A percentile compares a stretch with the other conserved stretches of the same genome.
phyloP scores from a whole-genome alignment of 805 yeast genomes.

The Debaryomyces hansenii region DNA sequence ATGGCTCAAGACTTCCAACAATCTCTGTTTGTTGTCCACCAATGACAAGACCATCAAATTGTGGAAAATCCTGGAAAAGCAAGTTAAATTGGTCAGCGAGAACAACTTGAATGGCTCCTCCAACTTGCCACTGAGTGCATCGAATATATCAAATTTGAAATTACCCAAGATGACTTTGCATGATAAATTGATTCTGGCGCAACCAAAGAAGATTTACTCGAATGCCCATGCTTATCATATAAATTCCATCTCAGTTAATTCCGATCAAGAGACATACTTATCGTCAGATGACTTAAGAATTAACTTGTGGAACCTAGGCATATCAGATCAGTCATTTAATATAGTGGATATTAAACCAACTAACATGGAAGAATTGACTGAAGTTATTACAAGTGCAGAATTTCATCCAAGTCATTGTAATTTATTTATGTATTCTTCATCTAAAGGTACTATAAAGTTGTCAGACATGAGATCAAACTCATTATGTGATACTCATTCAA shows the following conservation, averaged over 20 bases:
- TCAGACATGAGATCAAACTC: slow-evolving; percentile 97
- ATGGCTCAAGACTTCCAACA: slow-evolving; percentile 88
- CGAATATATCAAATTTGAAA: slow-evolving; percentile 48
- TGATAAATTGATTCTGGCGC: slow-evolving; percentile 92
- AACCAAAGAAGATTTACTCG: slow-evolving; percentile 86
- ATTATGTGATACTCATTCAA: slow-evolving; percentile 85
- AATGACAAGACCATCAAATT: slow-evolving; percentile 98
- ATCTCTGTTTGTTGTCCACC: slow-evolving; percentile 83
- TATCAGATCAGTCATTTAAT: slow-evolving; percentile 93
- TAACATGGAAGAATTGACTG: slow-evolving; percentile 98
- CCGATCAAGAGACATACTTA: slow-evolving; percentile 94
- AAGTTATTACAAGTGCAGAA: slow-evolving; percentile 94
- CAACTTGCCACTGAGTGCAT: slow-evolving; percentile 16
- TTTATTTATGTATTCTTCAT: slow-evolving; percentile 89
- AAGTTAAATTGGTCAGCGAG: slow-evolving; percentile 87
- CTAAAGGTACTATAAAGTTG: slow-evolving; percentile 92
- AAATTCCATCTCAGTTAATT: slow-evolving; percentile 89
- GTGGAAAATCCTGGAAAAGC: slow-evolving; percentile 94
- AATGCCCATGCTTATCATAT: slow-evolving; percentile 99
- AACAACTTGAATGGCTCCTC: slow-evolving; percentile 61
- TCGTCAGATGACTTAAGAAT: slow-evolving; percentile 92
- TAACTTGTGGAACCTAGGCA: slow-evolving; percentile 92
- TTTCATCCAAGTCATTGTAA: slow-evolving; percentile 94
- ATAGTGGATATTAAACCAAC: slow-evolving; percentile 97
- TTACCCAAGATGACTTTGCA: slow-evolving; percentile 90